Base-by-base conservation (phyloP, 805 yeast genomes). In the Lipomyces oligophaga region DNA sequence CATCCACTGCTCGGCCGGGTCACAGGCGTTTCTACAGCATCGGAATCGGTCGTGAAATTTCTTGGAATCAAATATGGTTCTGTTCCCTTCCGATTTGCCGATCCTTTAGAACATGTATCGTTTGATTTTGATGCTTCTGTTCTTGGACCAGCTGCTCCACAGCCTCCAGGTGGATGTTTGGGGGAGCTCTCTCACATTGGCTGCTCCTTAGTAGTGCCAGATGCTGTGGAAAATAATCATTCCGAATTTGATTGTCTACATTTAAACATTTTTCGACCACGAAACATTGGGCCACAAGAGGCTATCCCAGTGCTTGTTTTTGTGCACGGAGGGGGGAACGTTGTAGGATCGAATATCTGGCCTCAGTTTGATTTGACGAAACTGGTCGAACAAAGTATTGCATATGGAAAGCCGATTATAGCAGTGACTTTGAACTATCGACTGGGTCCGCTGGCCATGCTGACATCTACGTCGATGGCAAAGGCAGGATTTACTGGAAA, bases 261-360 rank as follows among this genome's bases (percentile, higher is more conserved):
- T 33, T 20, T 41, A 16, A 41, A 41, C 24, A 33, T 41, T 15
- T 16, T 21, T 4, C 20, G 24, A 19, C 44, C 44, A 3, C 8
- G 26, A 11, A 20, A 13, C 10, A 26, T 13, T 10, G 8, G 11
- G 8, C 30, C 8, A 26, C 13, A 16, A 5, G 21, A 15, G 15
- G 20, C 25, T 3, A 26, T 48, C n/a, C 53, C 53, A 4, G 44
- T 48, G 2, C 30, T 48, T 41, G 44, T 37, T 4, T 70, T 66
- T 56, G 58, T 70, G 32, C 75, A 71, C 57, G 76, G 76, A 15
- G 76, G 76, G 5, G 71, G 68, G 49, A 63, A 63, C 37, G 69
- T 62, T 21, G 55, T 44, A 3, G 60, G 63, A 3, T 50, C 53
- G 15, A 59, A 54, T 19, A 35, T 31, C 36, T 46, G 53, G 37